A percentile compares a stretch with the other conserved stretches of the same genome.
Evolutionary conservation across 768 basidiomycete species (phyloP).

Genomic region (Auricularia sp.): DNA sequence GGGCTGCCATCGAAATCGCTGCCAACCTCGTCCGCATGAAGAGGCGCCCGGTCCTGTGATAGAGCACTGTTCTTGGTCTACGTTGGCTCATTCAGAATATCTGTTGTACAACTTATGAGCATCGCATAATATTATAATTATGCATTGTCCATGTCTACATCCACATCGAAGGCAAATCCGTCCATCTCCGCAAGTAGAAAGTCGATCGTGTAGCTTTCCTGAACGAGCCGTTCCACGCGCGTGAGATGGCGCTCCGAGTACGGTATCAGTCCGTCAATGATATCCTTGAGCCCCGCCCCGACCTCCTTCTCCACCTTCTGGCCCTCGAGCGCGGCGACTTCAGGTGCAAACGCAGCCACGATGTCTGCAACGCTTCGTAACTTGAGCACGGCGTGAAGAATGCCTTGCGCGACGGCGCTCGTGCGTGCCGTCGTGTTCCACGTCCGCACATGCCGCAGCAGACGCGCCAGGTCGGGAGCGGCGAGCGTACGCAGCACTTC

Average conservation of each 20-base stretch:
- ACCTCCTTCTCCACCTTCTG: not conserved
- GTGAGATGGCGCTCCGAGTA: conserved; percentile 91
- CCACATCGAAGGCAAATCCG: conserved; percentile 17
- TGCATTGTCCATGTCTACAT: not conserved
- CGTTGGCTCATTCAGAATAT: too few relatives aligned
- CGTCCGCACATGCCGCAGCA: conserved; percentile 72
- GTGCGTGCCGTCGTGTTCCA: conserved; percentile 97
- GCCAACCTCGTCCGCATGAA: not conserved
- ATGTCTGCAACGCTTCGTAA: conserved; percentile 67
- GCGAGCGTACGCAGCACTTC: conserved; percentile 66
- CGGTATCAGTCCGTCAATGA: conserved; percentile 79
- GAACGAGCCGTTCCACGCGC: conserved; percentile 74
- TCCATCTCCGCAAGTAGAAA: conserved; percentile 85
- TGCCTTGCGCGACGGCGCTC: conserved; percentile 70
- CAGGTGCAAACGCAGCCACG: conserved; percentile 46
- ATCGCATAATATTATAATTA: not conserved
- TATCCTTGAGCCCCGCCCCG: conserved; percentile 43
- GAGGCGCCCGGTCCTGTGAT: too few relatives aligned
- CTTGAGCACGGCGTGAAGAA: conserved; percentile 75
- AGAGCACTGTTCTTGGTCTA: too few relatives aligned
- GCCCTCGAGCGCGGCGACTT: not conserved
- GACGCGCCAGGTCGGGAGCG: conserved; percentile 62
- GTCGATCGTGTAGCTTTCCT: conserved; percentile 94
- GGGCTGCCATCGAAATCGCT: not conserved
- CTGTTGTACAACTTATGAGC: too few relatives aligned